phyloP scores from a whole-genome alignment of 1,284 basidiomycete species.

The Waitea zeae region DNA sequence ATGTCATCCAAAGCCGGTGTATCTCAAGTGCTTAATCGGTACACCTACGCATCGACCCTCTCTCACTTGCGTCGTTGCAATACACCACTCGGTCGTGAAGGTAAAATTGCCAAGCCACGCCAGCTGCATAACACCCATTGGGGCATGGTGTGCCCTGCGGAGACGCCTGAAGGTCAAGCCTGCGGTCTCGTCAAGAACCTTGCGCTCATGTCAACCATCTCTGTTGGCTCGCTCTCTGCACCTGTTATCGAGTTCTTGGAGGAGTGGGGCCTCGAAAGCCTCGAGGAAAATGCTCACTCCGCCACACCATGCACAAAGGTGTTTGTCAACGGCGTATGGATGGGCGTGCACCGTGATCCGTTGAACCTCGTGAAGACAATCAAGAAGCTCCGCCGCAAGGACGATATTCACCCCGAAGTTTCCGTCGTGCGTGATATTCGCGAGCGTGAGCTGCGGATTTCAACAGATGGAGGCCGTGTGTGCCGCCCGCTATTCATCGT shows the following conservation, averaged over 20 bases:
- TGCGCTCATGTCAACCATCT: slow-evolving; percentile 95
- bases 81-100: slow-evolving; percentile 94
- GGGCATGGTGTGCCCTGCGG: slow-evolving; percentile 99
- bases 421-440: slow-evolving; percentile 96
- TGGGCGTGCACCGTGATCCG: slow-evolving; percentile 96
- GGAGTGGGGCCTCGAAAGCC: slow-evolving; percentile 90
- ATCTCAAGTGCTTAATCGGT: slow-evolving; percentile 96
- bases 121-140: slow-evolving; percentile 99
- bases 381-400: slow-evolving; percentile 82
- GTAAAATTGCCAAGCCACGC: slow-evolving; percentile 98
- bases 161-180: slow-evolving; percentile 98
- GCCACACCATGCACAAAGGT: slow-evolving; percentile 83
- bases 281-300: slow-evolving; percentile 82
- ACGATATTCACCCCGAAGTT: slow-evolving; percentile 92
- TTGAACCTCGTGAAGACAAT: slow-evolving; percentile 86
- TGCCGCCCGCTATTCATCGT: slow-evolving; percentile 96
- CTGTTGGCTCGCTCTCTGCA: slow-evolving; percentile 90
- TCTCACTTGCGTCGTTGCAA: slow-evolving; percentile 98
- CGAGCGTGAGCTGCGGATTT: slow-evolving; percentile 86
- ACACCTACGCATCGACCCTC: slow-evolving; percentile 96
- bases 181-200: slow-evolving; percentile 99
- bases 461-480: slow-evolving; percentile 94
- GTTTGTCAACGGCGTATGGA: slow-evolving; percentile 99
- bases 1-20: slow-evolving; percentile 98
- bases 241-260: slow-evolving; percentile 98